Evolutionary conservation across 2,329 filamentous ascomycete species (phyloP), one percentile per base, ranked within the genome.

Genomic region (Phialophora macrospora): DNA sequence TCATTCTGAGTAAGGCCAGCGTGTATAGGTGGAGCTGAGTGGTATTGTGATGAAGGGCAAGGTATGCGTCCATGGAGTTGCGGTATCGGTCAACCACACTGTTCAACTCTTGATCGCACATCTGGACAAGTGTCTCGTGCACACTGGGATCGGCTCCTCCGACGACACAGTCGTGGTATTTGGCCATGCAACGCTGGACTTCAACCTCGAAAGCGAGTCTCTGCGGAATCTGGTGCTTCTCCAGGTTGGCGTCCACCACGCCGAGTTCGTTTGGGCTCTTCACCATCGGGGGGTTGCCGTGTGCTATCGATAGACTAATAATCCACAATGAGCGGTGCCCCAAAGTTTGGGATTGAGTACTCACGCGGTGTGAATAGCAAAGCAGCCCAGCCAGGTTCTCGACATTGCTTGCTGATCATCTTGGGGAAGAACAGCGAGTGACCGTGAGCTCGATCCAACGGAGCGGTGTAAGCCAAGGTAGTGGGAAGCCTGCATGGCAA

Each of bases 321-420:
- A 20, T n/a, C 26, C 24, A 9, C 17, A 38, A 22, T 63, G 20
- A 59, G 55, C 20, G 26, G 22, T n/a, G 20, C 8, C 22, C 20
- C 6, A 38, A n/a, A 34, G 14, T 20, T 48, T 26, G 4, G 12
- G 22, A n/a, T 11, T 11, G 22, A 28, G 12, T 20, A 57, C 62
- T 9, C 11, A 64, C 62, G 11, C n/a, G 17, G 62, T 64, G 24
- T 57, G 41, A 4, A 28, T 46, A 46, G 28, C 56, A 28, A 64
- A 64, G 48, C 62, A 64, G 7, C 44, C 55, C 41, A 64, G 24
- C 62, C 62, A 64, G 8, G 62, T 59, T 22, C 56, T 64, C 11
- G 20, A 44, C 55, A 64, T 64, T 28, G 55, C 38, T 28, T 59
- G 41, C 24, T 32, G 62, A 54, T 59, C 26, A 20, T 54, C 24